Conservation (phyloP, 2,329 filamentous ascomycete species). For the Talaromyces pinophilus region DNA sequence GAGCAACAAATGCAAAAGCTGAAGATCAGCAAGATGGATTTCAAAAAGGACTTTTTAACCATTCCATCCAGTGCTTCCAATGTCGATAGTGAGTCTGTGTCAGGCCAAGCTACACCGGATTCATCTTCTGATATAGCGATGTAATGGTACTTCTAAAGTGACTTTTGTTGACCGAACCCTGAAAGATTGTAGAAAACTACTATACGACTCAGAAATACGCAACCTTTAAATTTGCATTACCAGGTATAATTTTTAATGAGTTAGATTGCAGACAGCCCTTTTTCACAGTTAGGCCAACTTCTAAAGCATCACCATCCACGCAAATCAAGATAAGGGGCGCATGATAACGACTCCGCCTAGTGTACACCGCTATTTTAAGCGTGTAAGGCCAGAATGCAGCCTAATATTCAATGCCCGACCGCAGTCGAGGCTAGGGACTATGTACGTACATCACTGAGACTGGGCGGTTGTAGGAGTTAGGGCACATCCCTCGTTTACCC, state of each 20-base stretch:
- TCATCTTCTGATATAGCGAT: not conserved
- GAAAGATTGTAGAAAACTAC: not conserved
- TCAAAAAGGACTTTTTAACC: slow-evolving; percentile 11
- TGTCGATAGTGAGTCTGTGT: not conserved
- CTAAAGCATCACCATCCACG: not conserved
- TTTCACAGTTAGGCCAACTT: not conserved
- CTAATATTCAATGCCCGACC: not conserved
- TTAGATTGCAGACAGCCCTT: not conserved
- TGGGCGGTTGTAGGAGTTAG: not conserved
- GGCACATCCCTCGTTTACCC: not conserved
- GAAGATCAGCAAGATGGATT: slow-evolving; percentile 25
- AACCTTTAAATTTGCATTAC: not conserved
- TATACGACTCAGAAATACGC: not conserved
- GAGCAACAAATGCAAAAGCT: slow-evolving; percentile 38
- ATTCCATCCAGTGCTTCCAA: not conserved
- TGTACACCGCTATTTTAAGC: not conserved
- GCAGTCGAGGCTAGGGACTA: not conserved
- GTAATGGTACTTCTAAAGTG: not conserved
- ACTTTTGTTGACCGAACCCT: not conserved
- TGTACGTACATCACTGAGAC: not conserved
- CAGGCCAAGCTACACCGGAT: not conserved
- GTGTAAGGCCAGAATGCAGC: not conserved
- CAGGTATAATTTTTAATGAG: not conserved
- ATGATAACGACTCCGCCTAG: not conserved
- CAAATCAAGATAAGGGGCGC: not conserved